These are phyloP conservation scores for Phytophthora fragariaefolia DNA, from an alignment of 352 stramenopile genomes.

Conservation along the genomic window DNA sequence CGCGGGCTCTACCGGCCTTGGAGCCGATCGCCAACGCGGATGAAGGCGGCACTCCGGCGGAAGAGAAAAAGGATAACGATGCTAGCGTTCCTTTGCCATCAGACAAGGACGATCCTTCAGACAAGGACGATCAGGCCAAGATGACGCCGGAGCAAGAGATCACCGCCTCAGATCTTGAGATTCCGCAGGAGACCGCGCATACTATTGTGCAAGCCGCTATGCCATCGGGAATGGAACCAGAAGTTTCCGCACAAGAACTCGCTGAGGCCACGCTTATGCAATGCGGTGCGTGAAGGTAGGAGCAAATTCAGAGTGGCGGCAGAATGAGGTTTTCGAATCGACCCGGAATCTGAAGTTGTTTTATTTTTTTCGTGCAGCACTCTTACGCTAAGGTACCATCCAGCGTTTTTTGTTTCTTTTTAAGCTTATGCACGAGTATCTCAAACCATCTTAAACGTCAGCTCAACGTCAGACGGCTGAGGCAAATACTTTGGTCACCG, in stretches of 20 bases:
- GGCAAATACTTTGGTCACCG: no score
- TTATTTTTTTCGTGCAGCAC: no score
- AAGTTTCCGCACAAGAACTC: not conserved
- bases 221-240: not conserved
- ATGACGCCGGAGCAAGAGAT: not conserved
- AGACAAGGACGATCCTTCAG: not conserved
- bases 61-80: constrained; percentile 14
- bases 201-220: not conserved
- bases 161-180: not conserved
- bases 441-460: no score
- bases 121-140: not conserved
- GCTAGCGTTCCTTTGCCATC: not conserved
- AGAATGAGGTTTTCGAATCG: no score
- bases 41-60: not conserved
- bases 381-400: no score
- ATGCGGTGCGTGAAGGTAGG: not conserved
- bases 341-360: no score
- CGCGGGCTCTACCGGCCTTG: not conserved
- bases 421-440: no score
- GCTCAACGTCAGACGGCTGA: no score
- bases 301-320: no score
- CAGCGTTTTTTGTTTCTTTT: no score
- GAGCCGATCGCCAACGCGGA: not conserved
- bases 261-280: not conserved
- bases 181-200: not conserved